A percentile compares a stretch with the other conserved stretches of the same genome.
Conservation (phyloP, 2,329 filamentous ascomycete genomes). For the Neodidymelliopsis sp. region DNA sequence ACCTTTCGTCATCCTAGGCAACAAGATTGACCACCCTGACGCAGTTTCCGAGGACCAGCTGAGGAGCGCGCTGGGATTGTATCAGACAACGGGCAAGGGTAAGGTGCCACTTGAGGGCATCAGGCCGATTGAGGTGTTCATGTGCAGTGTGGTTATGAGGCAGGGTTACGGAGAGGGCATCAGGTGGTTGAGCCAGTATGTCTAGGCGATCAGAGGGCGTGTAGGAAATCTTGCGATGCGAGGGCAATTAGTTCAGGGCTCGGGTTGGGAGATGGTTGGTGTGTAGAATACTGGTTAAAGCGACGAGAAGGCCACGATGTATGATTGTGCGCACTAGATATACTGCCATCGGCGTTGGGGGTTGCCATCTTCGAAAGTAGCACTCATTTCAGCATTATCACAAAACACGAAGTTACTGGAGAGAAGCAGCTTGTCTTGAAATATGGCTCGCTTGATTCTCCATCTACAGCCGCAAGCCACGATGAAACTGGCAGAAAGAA, state of each 20-base stretch:
- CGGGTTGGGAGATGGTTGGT: neutral
- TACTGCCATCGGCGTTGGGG: conserved; percentile 17
- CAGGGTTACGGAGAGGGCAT: conserved; percentile 67
- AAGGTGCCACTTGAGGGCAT: conserved; percentile 49
- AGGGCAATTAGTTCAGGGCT: neutral
- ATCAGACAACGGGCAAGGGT: conserved; percentile 65
- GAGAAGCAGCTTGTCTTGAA: too few species aligned
- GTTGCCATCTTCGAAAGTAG: conserved; percentile 14
- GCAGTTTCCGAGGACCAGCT: conserved; percentile 96
- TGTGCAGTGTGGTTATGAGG: conserved; percentile 99
- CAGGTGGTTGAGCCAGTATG: conserved; percentile 53
- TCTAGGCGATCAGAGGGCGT: conserved; percentile 29
- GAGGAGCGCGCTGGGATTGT: conserved; percentile 88
- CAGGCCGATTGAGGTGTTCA: conserved; percentile 82
- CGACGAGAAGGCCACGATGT: neutral
- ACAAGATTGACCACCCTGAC: conserved; percentile 99
- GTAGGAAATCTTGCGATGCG: neutral
- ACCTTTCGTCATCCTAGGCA: conserved; percentile 93
- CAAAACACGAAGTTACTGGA: too few species aligned
- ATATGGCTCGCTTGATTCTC: neutral
- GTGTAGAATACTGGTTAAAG: neutral
- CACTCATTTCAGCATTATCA: neutral
- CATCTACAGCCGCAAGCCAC: neutral
- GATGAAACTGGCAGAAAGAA: neutral
- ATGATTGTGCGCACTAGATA: conserved; percentile 1